Evolutionary conservation across 768 basidiomycete species (phyloP), one percentile per base, ranked within the genome.

Genomic region (Tephrocybe sp.): DNA sequence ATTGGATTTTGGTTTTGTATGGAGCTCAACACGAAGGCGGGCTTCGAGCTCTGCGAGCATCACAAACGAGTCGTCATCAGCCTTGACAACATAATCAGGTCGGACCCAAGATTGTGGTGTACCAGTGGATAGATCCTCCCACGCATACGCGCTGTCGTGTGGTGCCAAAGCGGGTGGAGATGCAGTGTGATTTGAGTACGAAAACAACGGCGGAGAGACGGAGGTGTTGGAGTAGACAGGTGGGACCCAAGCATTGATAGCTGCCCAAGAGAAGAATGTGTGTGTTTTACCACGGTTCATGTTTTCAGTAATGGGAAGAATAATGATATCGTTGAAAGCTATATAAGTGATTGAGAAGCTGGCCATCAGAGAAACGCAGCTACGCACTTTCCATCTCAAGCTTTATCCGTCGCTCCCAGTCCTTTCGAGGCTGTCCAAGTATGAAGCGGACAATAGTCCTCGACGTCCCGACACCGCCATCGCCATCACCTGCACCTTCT

Each of bases 271-370:
- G 74, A 94, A 98, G 72, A 86, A 98, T 1, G 87, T 82, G 63
- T 96, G 78, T 4, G 90, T 90, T 69, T 98, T 98, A 50, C 96
- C 96, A 42, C 80, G 73, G 68, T 98, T 98, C 96, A 98, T 98
- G 68, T 98, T 97, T 72, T 98, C 96, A 9, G 80, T 63, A 38
- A 86, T 84, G 23, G 92, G 89, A 38, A 97, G 77, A 42, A 95
- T 77, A 56, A 93, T 73, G 51, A 95, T 87, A 65, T 94, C 93
- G 62, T 92, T 88, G 66, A 85, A 92, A 66, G 81, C 90, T 93
- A 64, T 14, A 21, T 12, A 40, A 48, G 9, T 33, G 21, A 24
- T 39, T 20, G n/a, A 36, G 12, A 34, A 34, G n/a, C n/a, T 24
- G 9, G 14, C 12, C 12, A 43, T 3, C 36, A 26, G 8, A 10